phyloP scores from a whole-genome alignment of 352 stramenopile genomes.

The Pythium oligandrum region DNA sequence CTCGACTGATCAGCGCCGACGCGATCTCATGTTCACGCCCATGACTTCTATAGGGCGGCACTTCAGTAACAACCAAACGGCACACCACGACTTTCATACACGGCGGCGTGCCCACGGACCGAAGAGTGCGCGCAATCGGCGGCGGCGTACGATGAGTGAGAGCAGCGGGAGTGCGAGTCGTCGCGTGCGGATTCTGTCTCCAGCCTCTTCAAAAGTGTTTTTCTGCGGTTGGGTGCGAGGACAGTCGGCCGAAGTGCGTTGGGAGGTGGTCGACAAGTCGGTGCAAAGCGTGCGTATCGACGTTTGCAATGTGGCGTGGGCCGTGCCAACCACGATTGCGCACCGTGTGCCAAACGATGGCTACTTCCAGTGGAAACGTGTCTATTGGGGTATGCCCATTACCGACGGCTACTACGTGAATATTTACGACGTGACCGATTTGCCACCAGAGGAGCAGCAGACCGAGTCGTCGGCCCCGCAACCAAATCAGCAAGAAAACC shows the following conservation, averaged over 20 bases:
- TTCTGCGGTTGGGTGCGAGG: constrained; percentile 72
- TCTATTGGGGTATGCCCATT: constrained; percentile 86
- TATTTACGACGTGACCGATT: constrained; percentile 77
- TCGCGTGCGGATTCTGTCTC: constrained; percentile 49
- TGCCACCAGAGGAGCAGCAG: constrained; percentile 20
- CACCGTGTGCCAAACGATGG: constrained; percentile 63
- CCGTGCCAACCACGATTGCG: constrained; percentile 72
- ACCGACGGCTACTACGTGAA: constrained; percentile 84
- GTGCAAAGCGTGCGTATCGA: constrained; percentile 77
- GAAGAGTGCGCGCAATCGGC: constrained; percentile 12
- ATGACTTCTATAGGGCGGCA: neutral
- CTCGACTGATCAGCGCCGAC: constrained; percentile 12
- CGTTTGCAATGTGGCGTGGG: constrained; percentile 83
- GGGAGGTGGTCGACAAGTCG: constrained; percentile 66
- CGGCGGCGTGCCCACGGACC: constrained; percentile 10
- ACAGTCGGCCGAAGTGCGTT: constrained; percentile 71
- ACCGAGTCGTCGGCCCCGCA: constrained; percentile 7
- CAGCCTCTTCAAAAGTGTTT: constrained; percentile 35
- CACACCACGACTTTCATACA: too few relatives aligned
- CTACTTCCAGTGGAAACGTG: constrained; percentile 63
- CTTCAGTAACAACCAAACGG: too few relatives aligned
- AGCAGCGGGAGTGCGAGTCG: constrained; percentile 26
- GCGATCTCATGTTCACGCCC: constrained; percentile 21
- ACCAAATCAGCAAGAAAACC: constrained; percentile 11
- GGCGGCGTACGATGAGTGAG: constrained; percentile 26